Base-by-base conservation (phyloP, 805 yeast genomes). In the Candida railenensis region DNA sequence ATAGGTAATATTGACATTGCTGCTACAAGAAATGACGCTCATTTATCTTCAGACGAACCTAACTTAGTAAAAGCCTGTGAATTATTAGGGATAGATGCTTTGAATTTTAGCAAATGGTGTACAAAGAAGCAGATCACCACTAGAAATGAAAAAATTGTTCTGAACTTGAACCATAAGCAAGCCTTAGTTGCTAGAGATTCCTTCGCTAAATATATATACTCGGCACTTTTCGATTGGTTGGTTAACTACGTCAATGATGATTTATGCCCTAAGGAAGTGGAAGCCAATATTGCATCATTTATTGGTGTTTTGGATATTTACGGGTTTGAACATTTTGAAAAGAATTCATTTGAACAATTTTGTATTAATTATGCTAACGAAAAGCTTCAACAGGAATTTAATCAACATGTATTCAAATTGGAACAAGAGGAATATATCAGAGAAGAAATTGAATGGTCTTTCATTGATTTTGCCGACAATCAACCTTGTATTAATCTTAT, bases 311-410 rank as follows among this genome's bases (percentile, higher is more conserved):
- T 92, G 57, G 99, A 92, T 84, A 92, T 92, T 57, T 92, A 92
- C 62, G 99, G 99, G 20, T 92, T 92, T 65, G 99, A 92, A 68
- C 97, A 92, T 68, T 92, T 92, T 64, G 91, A 89, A 55, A 83
- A 81, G 58, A 92, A 92, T 69, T 90, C 97, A 7, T 92, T 92
- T 61, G 99, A 92, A 69, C 99, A 92, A 67, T 92, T 92, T 68
- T 92, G 99, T 73, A 91, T 91, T 69, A 91, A 91, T 66, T 91
- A 91, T 65, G 97, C 97, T 39, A 91, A 91, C 68, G 99, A 92
- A 72, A 92, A 92, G 69, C 77, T 92, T 57, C 98, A 92, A 69
- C 98, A 92, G 68, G 97, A 92, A 66, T 92, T 92, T 69, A 92
- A 91, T 59, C 97, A 90, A 72, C 97, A 92, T 60, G 97, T 92